These are phyloP conservation scores for Erigeron philadelphicus DNA, from an alignment of 140 eudicot species.

Conservation along the genomic window DNA sequence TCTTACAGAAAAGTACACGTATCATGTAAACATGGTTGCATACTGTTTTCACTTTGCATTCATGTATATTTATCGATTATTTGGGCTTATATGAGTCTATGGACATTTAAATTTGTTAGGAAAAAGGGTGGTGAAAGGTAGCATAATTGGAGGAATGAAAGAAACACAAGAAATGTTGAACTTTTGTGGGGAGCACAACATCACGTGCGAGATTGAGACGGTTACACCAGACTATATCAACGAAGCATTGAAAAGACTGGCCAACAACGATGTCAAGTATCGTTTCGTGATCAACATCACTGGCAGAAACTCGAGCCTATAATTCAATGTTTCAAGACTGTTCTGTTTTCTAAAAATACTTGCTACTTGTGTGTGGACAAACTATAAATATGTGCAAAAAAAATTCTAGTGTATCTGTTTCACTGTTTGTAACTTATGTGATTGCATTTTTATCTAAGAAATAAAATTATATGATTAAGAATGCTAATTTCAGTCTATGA, in stretches of 20 bases:
- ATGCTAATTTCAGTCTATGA: too few species aligned
- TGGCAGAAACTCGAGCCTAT: slow-evolving; percentile 30
- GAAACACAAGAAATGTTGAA: slow-evolving; percentile 95
- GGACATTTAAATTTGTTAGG: slow-evolving; percentile 34
- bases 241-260: slow-evolving; percentile 63
- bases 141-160: slow-evolving; percentile 74
- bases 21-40: too few species aligned
- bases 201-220: slow-evolving; percentile 67
- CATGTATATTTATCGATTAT: neutral
- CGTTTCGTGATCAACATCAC: slow-evolving; percentile 78
- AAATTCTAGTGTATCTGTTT: neutral
- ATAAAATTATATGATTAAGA: neutral
- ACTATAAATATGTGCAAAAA: too few species aligned
- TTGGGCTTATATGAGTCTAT: neutral
- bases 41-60: neutral
- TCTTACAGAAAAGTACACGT: too few species aligned
- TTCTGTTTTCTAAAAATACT: neutral
- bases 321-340: neutral
- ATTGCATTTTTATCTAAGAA: neutral
- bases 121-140: slow-evolving; percentile 73
- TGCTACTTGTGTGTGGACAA: neutral
- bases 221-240: slow-evolving; percentile 55
- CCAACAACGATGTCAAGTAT: slow-evolving; percentile 73
- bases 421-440: neutral
- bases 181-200: slow-evolving; percentile 68